Evolutionary conservation across 257 asterid genomes (phyloP).

Genomic region (Solanum etuberosum): DNA sequence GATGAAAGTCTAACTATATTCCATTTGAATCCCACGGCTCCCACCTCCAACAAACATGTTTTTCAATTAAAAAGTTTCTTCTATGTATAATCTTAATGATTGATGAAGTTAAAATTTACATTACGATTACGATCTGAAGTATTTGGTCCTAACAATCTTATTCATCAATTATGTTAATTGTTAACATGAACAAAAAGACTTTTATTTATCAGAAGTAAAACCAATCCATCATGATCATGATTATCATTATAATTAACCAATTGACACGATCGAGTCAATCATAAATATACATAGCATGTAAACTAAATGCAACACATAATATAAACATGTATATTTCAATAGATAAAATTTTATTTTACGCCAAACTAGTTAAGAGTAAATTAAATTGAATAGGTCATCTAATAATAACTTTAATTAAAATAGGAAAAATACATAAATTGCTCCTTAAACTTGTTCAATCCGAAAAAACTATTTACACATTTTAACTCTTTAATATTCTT

Average conservation of each 20-base stretch:
- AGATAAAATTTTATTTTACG: background rate
- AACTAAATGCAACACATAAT: background rate
- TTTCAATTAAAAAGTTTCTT: background rate
- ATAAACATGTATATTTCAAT: background rate
- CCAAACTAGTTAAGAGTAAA: background rate
- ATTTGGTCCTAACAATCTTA: no score
- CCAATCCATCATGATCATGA: background rate
- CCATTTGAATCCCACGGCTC: background rate
- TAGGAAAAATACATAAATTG: background rate
- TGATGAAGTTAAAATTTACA: background rate
- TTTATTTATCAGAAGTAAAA: background rate
- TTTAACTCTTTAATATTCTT: background rate
- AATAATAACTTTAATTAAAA: background rate
- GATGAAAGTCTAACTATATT: background rate
- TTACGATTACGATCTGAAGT: no score
- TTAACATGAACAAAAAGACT: background rate
- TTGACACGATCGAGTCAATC: background rate
- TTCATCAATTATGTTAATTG: background rate
- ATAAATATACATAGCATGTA: background rate
- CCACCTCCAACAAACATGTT: background rate
- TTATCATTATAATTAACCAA: background rate
- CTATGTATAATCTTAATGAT: background rate
- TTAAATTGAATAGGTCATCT: background rate
- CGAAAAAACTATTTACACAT: background rate
- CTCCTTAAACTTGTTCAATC: background rate